Percentiles rank a stretch among this genome's conserved stretches.
These are phyloP conservation scores for Pseudogymnoascus pannorum DNA, from an alignment of 2,329 filamentous ascomycete species.

Conservation along the genomic window DNA sequence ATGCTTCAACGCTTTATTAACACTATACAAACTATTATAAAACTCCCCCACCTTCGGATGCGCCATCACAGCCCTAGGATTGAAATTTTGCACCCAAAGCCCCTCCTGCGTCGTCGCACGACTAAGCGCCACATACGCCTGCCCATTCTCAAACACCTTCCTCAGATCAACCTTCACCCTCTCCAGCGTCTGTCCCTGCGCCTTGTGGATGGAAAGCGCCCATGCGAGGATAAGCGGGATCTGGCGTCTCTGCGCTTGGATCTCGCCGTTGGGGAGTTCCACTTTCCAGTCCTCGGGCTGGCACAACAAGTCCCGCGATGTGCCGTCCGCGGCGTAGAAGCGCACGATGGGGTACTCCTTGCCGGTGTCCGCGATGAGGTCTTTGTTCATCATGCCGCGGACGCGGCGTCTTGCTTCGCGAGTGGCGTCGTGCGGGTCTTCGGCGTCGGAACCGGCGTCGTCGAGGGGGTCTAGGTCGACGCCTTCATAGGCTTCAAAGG, in stretches of 20 bases:
- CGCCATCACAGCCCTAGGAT: slow-evolving; percentile 87
- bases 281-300: slow-evolving; percentile 92
- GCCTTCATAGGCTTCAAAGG: slow-evolving; percentile 47
- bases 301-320: slow-evolving; percentile 68
- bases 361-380: slow-evolving; percentile 39
- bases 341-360: slow-evolving; percentile 74
- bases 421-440: slow-evolving; percentile 36
- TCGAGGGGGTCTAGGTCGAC: slow-evolving; percentile 50
- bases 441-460: slow-evolving; percentile 35
- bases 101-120: slow-evolving; percentile 83
- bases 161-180: slow-evolving; percentile 91
- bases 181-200: slow-evolving; percentile 83
- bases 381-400: slow-evolving; percentile 38
- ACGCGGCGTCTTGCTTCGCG: slow-evolving; percentile 35
- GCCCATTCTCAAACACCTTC: slow-evolving; percentile 91
- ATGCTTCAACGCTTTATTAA: slow-evolving; percentile 43
- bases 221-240: slow-evolving; percentile 88
- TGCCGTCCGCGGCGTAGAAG: slow-evolving; percentile 74
- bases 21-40: slow-evolving; percentile 73
- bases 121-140: slow-evolving; percentile 93
- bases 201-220: slow-evolving; percentile 97
- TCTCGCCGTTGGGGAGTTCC: slow-evolving; percentile 88
- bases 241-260: slow-evolving; percentile 79
- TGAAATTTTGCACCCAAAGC: slow-evolving; percentile 81
- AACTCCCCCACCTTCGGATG: slow-evolving; percentile 81